These are phyloP conservation scores for Murraya koenigii DNA, from an alignment of 345 rosid species.

Conservation along the genomic window DNA sequence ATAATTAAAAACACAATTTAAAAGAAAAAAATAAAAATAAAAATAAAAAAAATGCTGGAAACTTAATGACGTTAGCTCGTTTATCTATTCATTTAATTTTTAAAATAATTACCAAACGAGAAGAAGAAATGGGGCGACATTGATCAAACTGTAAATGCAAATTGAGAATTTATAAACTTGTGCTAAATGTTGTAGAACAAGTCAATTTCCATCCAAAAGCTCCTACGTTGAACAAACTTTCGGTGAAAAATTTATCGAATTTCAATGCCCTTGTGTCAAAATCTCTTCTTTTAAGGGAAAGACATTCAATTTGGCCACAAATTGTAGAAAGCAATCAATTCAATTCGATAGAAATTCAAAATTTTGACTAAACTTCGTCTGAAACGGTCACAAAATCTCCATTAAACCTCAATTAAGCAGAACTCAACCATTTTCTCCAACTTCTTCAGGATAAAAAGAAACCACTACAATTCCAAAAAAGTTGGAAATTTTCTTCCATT, in stretches of 20 bases:
- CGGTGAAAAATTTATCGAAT: background rate
- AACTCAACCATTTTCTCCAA: background rate
- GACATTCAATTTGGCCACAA: background rate
- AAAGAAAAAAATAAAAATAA: background rate
- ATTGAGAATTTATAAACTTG: background rate
- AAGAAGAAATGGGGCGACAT: background rate
- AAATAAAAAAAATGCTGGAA: background rate
- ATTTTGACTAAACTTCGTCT: background rate
- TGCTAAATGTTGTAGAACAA: background rate
- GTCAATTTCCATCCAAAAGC: conserved; percentile 11
- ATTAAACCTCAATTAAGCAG: background rate
- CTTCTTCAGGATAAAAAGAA: background rate
- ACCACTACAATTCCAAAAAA: background rate
- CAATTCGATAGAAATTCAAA: background rate
- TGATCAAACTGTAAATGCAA: background rate
- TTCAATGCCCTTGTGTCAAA: background rate
- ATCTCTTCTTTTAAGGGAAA: background rate
- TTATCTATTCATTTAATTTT: no score
- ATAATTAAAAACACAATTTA: background rate
- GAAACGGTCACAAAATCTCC: background rate
- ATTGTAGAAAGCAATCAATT: background rate
- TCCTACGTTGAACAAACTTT: background rate
- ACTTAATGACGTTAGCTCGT: no score
- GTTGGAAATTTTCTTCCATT: background rate
- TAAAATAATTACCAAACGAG: background rate